These are phyloP conservation scores for Elymus sibiricus DNA, from an alignment of 176 grass and related monocot genomes.

Conservation along the genomic window DNA sequence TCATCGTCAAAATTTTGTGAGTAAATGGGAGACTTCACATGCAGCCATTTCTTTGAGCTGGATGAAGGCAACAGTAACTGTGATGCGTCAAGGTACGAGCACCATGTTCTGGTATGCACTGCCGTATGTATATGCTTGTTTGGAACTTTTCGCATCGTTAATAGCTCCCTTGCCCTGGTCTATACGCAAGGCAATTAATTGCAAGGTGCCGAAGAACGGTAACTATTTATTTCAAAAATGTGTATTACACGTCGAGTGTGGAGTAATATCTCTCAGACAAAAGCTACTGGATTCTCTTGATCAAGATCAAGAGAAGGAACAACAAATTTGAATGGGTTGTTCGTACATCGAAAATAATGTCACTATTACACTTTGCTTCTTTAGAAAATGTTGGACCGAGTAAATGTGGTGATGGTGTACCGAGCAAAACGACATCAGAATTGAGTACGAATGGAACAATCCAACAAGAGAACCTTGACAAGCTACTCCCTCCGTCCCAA, in stretches of 20 bases:
- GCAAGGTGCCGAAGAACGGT: background rate
- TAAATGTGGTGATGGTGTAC: no score
- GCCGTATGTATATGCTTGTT: no score
- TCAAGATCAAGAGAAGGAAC: background rate
- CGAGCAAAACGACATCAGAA: no score
- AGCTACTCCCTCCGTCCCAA: no score
- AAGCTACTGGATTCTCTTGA: background rate
- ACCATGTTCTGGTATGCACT: background rate
- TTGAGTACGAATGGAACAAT: no score
- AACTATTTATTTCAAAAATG: background rate
- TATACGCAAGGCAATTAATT: background rate
- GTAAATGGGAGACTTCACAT: background rate
- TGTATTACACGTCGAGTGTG: background rate
- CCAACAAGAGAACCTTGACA: no score
- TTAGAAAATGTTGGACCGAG: no score
- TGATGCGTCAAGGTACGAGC: background rate
- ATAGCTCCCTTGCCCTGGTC: no score
- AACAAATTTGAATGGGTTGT: background rate
- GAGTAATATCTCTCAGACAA: background rate
- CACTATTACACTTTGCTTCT: no score
- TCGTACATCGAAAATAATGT: no score
- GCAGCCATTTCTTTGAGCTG: background rate
- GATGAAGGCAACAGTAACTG: background rate
- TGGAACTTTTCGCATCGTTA: no score
- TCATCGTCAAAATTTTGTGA: background rate